Base-by-base conservation (phyloP, 2,329 filamentous ascomycete species). In the Aspergillus ustus region DNA sequence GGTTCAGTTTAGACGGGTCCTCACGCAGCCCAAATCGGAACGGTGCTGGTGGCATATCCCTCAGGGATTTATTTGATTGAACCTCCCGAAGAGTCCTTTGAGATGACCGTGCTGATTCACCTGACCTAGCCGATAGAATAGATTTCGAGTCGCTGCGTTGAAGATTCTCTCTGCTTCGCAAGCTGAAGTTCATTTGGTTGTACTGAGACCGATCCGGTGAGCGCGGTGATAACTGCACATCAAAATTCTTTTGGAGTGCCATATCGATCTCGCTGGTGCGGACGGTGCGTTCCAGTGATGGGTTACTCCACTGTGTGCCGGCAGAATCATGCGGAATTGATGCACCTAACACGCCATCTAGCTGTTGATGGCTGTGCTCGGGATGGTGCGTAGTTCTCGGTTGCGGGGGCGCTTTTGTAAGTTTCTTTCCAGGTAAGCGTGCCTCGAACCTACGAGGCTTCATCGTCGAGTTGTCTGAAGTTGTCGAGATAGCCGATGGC, bases 401-500 rank as follows among this genome's bases (percentile, higher is more conserved):
- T 34, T 54, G 55, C 37, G 71, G 67, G 1, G 69, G 67, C 4
- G 66, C 46, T 44, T 76, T 77, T 7, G 69, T 72, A 19, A 72
- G 69, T 61, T 68, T 71, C 61, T 68, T 73, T 13, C 57, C 63
- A n/a, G 62, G 58, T 9, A 66, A 52, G 25, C 66, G 60, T 48
- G 59, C 63, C 28, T 67, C 64, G 7, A 60, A 50, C 54, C 63
- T 70, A 37, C 70, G 67, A 2, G 59, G 4, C 37, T 67, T 72
- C 9, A 62, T 64, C 7, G 65, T 57, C 7, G 76, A 70, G 15
- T 66, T 63, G 52, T 79, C 78, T 6, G 76, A 76, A 19, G 57
- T 62, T 6, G 74, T 63, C 6, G 75, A 78, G 34, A 78, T 70
- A 2, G 77, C 72, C 13, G 78, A 79, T 0, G 78, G 78, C 1